Base-by-base conservation (phyloP, 2,329 filamentous ascomycete genomes). In the Beauveria scarabaeidicola region DNA sequence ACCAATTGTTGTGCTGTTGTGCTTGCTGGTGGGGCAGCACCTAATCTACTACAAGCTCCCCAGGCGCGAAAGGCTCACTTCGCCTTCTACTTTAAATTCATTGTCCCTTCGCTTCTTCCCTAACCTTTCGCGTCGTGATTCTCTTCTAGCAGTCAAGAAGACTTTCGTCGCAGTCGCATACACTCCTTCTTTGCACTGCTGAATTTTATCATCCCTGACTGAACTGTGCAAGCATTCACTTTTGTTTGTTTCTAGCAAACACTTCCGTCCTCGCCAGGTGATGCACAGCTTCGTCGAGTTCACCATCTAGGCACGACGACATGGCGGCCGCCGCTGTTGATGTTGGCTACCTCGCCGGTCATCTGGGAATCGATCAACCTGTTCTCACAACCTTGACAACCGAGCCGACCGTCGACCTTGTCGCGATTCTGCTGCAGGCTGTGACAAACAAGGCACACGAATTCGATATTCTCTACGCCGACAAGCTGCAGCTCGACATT, bases 401-500 rank as follows among this genome's bases (percentile, higher is more conserved):
- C 61, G 79, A 82, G 43, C 89, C 89, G 52, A 97, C 91, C 3
- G 77, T 81, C 63, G 90, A 95, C 13, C 84, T 96, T 27, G 88
- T 97, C 64, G 81, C 83, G 61, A 78, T 83, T 46, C 79, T 99
- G 56, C 81, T 99, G 44, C 79, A 84, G 63, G 87, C 89, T 27
- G 83, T 97, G 57, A 82, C 87, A 25, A 77, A 78, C 32, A 96
- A 94, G 72, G 91, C 90, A 40, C 89, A 87, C 67, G 91, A 96
- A 68, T 87, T 84, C 67, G 91, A 96, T 70, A 82, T 86, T 43
- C 76, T 96, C 44, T 90, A 88, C 67, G 87, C 93, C 10, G 90
- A 96, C 64, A 97, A 97, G 75, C 81, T 97, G 48, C 87, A 90
- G 65, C 78, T 90, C 50, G 91, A 96, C 68, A 94, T 99, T 48